Evolutionary conservation across 495 filamentous ascomycete species (phyloP).

Genomic region (Antarctomyces pellizariae): DNA sequence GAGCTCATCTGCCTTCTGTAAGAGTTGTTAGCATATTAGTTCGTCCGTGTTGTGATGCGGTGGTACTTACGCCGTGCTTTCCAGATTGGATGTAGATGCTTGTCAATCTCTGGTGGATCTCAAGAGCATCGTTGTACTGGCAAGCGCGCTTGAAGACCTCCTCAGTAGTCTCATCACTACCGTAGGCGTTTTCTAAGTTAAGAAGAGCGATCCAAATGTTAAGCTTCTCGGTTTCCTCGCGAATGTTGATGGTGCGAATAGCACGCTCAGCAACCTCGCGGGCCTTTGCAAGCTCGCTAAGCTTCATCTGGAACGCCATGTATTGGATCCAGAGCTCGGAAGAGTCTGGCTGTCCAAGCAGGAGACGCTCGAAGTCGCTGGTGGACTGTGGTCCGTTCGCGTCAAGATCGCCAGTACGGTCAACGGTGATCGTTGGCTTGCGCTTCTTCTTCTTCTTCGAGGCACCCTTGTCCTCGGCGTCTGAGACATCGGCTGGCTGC

Average conservation of each 20-base stretch:
- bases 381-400: constrained; percentile 74
- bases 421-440: constrained; percentile 55
- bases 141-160: constrained; percentile 82
- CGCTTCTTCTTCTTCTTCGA: constrained; percentile 57
- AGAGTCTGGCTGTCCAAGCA: constrained; percentile 75
- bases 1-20: constrained; percentile 68
- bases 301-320: constrained; percentile 88
- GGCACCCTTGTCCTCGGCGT: constrained; percentile 24
- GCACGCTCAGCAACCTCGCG: constrained; percentile 76
- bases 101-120: constrained; percentile 70
- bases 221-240: constrained; percentile 70
- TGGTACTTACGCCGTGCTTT: constrained; percentile 37
- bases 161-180: constrained; percentile 62
- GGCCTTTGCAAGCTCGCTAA: constrained; percentile 67
- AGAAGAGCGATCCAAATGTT: constrained; percentile 88
- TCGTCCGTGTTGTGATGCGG: constrained; percentile 1
- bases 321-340: constrained; percentile 83
- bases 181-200: constrained; percentile 83
- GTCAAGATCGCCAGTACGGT: constrained; percentile 73
- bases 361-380: constrained; percentile 77
- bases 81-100: constrained; percentile 87
- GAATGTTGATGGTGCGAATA: constrained; percentile 65
- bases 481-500: constrained; percentile 18
- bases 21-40: constrained; percentile 16
- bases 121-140: constrained; percentile 76